These are phyloP conservation scores for Salix viminalis DNA, from an alignment of 345 rosid genomes.

Conservation along the genomic window DNA sequence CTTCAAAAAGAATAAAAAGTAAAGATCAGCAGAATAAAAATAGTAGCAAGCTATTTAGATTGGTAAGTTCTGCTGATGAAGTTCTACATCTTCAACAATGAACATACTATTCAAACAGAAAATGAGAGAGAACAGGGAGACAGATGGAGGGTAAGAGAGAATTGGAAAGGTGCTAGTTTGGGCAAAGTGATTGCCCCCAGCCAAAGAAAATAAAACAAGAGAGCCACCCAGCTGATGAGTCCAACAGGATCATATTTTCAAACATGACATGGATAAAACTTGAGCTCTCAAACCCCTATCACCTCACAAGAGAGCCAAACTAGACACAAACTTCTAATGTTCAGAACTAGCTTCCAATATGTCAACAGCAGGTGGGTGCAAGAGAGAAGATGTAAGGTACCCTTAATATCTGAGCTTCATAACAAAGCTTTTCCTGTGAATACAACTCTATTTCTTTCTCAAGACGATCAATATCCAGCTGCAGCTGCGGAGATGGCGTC, in stretches of 20 bases:
- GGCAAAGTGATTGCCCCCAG: neutral
- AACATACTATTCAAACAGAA: neutral
- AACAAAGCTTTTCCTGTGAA: constrained; percentile 91
- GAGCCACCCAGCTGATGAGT: neutral
- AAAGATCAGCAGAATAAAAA: neutral
- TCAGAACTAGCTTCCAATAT: neutral
- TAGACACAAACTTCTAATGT: neutral
- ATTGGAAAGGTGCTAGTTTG: neutral
- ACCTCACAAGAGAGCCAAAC: constrained; percentile 1
- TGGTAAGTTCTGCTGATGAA: neutral
- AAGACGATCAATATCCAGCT: constrained; percentile 61
- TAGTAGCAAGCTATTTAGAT: neutral
- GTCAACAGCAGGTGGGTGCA: neutral
- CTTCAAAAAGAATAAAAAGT: constrained; percentile 29
- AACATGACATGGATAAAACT: neutral
- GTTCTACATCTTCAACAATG: neutral
- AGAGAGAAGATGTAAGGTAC: constrained; percentile 30
- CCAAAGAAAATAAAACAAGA: neutral
- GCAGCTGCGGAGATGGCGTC: constrained; percentile 60
- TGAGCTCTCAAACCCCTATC: neutral
- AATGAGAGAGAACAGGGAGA: neutral
- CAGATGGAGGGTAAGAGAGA: neutral
- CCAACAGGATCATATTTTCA: neutral
- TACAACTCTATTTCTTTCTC: constrained; percentile 73
- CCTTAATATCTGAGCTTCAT: constrained; percentile 91